A percentile compares a stretch with the other conserved stretches of the same genome.
Evolutionary conservation across 2,329 filamentous ascomycete species (phyloP).

Genomic region (Allantophomopsis cytisporea): DNA sequence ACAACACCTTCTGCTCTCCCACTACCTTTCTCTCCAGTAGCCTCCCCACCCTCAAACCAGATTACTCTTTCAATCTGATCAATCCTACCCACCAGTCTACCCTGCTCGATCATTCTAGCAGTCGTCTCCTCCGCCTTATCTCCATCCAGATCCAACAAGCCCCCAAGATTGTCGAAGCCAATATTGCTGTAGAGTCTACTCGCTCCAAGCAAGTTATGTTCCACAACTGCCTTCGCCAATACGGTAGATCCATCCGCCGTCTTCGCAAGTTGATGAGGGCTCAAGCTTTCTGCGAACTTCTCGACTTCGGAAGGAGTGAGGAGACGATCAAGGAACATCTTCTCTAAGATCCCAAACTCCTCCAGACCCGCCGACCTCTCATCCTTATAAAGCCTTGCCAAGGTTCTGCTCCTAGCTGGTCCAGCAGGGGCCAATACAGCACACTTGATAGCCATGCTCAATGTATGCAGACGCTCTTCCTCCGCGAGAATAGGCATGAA

Average conservation of each 20-base stretch:
- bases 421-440: constrained; percentile 87
- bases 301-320: constrained; percentile 71
- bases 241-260: constrained; percentile 89
- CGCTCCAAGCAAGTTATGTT: constrained; percentile 86
- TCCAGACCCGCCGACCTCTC: constrained; percentile 64
- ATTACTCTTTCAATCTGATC: constrained; percentile 87
- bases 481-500: constrained; percentile 69
- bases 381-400: constrained; percentile 86
- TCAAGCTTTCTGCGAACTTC: constrained; percentile 68
- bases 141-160: constrained; percentile 63
- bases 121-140: constrained; percentile 85
- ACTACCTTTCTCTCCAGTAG: constrained; percentile 53
- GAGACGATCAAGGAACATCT: constrained; percentile 90
- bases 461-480: constrained; percentile 70
- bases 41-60: constrained; percentile 68
- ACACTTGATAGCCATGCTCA: constrained; percentile 80
- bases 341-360: constrained; percentile 84
- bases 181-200: constrained; percentile 73
- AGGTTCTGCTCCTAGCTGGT: constrained; percentile 63
- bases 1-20: constrained; percentile 48
- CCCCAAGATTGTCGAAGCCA: constrained; percentile 59
- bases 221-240: constrained; percentile 81
- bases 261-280: constrained; percentile 78
- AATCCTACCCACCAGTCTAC: constrained; percentile 73
- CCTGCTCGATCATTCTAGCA: constrained; percentile 91